Percentiles rank a stretch among this genome's conserved stretches.
phyloP scores from a whole-genome alignment of 1,284 basidiomycete genomes.

The Volvariella surrecta region DNA sequence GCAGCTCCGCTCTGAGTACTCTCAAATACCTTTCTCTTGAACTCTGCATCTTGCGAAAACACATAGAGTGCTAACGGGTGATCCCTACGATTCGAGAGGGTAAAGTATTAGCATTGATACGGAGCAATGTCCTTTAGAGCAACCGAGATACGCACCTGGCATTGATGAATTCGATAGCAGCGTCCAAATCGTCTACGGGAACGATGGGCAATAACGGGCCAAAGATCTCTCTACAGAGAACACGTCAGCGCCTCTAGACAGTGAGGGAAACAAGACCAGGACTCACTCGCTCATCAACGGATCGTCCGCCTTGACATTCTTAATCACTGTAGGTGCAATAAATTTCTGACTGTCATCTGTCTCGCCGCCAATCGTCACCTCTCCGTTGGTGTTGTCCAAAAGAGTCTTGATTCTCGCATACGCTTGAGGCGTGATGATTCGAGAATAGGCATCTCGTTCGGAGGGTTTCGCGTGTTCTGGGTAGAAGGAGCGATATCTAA shows the following conservation, averaged over 20 bases:
- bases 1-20: slow-evolving; percentile 62
- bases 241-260: neutral
- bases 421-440: slow-evolving; percentile 23
- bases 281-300: slow-evolving; percentile 69
- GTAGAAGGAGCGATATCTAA: slow-evolving; percentile 37
- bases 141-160: slow-evolving; percentile 29
- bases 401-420: slow-evolving; percentile 57
- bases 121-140: neutral
- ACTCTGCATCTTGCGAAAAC: slow-evolving; percentile 51
- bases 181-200: slow-evolving; percentile 63
- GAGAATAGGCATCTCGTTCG: slow-evolving; percentile 17
- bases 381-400: slow-evolving; percentile 64
- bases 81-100: slow-evolving; percentile 43
- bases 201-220: slow-evolving; percentile 76
- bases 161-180: slow-evolving; percentile 68
- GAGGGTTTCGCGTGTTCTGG: slow-evolving; percentile 33
- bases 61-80: slow-evolving; percentile 75
- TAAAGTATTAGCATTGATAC: neutral
- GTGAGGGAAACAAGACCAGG: neutral
- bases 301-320: slow-evolving; percentile 55
- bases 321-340: slow-evolving; percentile 64
- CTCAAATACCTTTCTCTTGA: slow-evolving; percentile 64
- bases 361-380: slow-evolving; percentile 64
- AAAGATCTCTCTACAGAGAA: slow-evolving; percentile 50
- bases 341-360: slow-evolving; percentile 49